phyloP scores from a whole-genome alignment of 202 grass and related monocot species.

The Musa balbisiana region DNA sequence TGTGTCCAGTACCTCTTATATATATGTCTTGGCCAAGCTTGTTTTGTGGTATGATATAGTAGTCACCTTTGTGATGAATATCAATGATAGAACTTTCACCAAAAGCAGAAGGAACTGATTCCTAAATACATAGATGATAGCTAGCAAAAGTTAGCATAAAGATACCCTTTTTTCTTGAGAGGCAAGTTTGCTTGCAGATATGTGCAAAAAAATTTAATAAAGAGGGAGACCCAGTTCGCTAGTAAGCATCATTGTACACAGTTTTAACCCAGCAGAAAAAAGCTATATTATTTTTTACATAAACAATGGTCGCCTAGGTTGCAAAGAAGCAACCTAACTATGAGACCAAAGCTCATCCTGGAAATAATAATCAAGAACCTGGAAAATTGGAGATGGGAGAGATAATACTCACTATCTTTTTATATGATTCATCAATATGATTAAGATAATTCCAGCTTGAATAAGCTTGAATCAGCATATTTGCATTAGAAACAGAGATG shows the following conservation, averaged over 20 bases:
- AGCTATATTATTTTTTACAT: too few relatives aligned
- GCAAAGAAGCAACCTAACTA: slow-evolving; percentile 16
- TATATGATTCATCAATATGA: slow-evolving; percentile 67
- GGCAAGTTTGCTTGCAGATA: too few relatives aligned
- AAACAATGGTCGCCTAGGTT: neutral
- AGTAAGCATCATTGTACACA: too few relatives aligned
- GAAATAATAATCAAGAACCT: neutral
- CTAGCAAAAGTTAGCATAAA: neutral
- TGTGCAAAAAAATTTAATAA: too few relatives aligned
- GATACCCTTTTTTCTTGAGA: neutral
- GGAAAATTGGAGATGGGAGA: neutral
- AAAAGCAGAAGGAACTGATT: slow-evolving; percentile 40
- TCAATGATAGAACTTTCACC: slow-evolving; percentile 54
- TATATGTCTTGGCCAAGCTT: slow-evolving; percentile 93
- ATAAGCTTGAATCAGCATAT: slow-evolving; percentile 98
- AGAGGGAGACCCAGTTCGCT: too few relatives aligned
- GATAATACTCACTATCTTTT: slow-evolving; percentile 44
- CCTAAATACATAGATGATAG: slow-evolving; percentile 33
- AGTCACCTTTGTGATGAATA: slow-evolving; percentile 72
- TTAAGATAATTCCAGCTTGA: slow-evolving; percentile 96
- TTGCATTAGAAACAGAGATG: slow-evolving; percentile 82
- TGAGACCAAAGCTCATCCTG: too few relatives aligned
- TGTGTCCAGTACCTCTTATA: slow-evolving; percentile 52
- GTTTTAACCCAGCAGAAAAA: too few relatives aligned
- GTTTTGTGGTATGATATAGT: slow-evolving; percentile 88